A percentile compares a stretch with the other conserved stretches of the same genome.
phyloP scores from a whole-genome alignment of 1,284 basidiomycete genomes.

The Xerocomus minutiporus region DNA sequence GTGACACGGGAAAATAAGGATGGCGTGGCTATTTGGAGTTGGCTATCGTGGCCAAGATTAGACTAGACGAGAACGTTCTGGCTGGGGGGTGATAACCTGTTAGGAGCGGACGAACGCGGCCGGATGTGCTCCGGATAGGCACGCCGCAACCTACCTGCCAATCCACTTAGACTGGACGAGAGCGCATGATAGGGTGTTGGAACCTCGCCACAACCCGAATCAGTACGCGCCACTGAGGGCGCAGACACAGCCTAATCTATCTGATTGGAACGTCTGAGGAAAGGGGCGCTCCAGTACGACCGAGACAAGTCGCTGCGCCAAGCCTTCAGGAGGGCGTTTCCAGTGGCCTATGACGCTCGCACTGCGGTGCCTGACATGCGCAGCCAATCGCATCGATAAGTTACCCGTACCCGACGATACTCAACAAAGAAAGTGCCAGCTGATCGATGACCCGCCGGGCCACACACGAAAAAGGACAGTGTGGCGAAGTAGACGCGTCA shows the following conservation, averaged over 20 bases:
- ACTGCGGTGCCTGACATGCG: conserved; percentile 9
- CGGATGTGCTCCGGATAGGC: neutral
- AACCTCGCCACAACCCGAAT: neutral
- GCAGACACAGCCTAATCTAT: conserved; percentile 3
- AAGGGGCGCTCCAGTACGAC: neutral
- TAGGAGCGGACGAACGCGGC: conserved; percentile 1
- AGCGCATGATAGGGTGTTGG: neutral
- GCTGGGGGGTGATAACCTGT: neutral
- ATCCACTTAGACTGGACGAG: neutral
- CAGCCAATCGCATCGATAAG: neutral
- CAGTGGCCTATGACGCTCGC: neutral
- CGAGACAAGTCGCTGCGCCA: neutral
- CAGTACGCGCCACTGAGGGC: neutral
- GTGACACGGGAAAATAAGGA: neutral
- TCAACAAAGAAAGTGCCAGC: neutral
- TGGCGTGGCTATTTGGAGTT: neutral
- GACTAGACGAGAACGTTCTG: neutral
- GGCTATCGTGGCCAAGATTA: neutral
- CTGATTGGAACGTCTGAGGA: neutral
- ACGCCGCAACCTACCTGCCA: neutral
- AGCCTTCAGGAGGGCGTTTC: neutral
- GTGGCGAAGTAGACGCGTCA: neutral
- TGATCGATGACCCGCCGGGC: too few relatives aligned
- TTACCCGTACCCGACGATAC: neutral
- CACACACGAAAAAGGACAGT: neutral